Evolutionary conservation across 768 basidiomycete genomes (phyloP), one percentile per base, ranked within the genome.

Genomic region (Thelephora aurantiotincta): DNA sequence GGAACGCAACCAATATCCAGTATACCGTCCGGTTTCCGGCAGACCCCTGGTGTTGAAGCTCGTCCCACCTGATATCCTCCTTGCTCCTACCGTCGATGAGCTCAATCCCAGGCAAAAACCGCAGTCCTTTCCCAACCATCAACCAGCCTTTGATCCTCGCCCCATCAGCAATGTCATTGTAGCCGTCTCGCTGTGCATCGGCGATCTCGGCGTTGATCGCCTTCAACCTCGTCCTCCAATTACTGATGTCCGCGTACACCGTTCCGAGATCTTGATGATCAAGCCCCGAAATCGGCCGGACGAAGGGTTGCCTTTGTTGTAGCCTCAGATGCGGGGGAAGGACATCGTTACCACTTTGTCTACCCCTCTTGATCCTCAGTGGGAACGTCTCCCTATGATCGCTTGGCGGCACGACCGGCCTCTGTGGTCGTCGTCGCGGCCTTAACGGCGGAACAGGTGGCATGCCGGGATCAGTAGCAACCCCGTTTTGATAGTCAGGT

Each of bases 11-110:
- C 6, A 77, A 60, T 4, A 68, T 62, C 80, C 83, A 85, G 52
- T 82, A 73, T 2, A 71, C 69, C 26, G 69, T 49, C 18, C 59
- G 58, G 52, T 77, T 73, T 50, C 73, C 51, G 44, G 58, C 47
- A 33, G 65, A 71, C 35, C 73, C 65, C 58, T 77, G 72, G 51
- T 73, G 69, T 60, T 84, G 82, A 44, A 89, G 63, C 20, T 83
- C 77, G 49, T 80, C 77, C 85, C 86, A 91, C 47, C 81, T 65
- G 33, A 91, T 76, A 59, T 89, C 86, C 56, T 89, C 85, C 60
- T 84, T 87, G 12, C 84, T 80, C 50, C 82, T 65, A 1, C 87
- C 87, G 57, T 85, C 80, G 19, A 91, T 86, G 33, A 82, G 63
- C 57, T 82, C 66, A 5, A 82, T 61, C 2, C 77, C 77, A 26